These are phyloP conservation scores for Fusarium sp. DNA, from an alignment of 2,329 filamentous ascomycete genomes.

Conservation along the genomic window DNA sequence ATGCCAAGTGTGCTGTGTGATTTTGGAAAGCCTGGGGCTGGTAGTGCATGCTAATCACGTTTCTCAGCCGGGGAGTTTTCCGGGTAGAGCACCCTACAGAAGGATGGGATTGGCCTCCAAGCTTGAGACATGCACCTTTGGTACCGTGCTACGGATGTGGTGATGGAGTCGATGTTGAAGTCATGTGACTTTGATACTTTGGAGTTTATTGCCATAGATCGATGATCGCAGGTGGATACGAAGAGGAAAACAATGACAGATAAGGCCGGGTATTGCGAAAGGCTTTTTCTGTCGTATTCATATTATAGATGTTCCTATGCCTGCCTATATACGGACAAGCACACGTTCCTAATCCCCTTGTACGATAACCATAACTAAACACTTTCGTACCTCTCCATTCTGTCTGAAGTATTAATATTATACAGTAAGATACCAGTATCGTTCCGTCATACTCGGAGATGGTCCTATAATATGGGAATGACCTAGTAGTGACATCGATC, in stretches of 20 bases:
- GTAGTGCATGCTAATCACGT: constrained; percentile 7
- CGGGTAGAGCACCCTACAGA: constrained; percentile 2
- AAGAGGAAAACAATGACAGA: no score
- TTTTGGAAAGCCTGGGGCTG: background rate
- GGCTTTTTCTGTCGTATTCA: background rate
- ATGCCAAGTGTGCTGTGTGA: constrained; percentile 1
- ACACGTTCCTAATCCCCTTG: background rate
- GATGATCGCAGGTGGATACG: no score
- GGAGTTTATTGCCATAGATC: no score
- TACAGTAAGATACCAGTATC: background rate
- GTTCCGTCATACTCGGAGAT: background rate
- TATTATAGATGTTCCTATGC: background rate
- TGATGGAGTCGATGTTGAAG: background rate
- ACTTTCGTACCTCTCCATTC: background rate
- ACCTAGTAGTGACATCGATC: constrained; percentile 1
- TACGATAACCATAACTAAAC: background rate
- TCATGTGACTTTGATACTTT: constrained; percentile 17
- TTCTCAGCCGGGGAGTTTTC: constrained; percentile 8
- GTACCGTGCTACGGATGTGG: background rate
- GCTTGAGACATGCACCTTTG: constrained; percentile 15
- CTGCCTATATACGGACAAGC: background rate
- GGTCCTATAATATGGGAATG: no score
- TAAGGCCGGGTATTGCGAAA: no score
- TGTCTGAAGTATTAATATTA: background rate
- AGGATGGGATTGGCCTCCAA: constrained; percentile 1